Conservation (phyloP, 2,329 filamentous ascomycete genomes). For the Emmonsiellopsis sp. region DNA sequence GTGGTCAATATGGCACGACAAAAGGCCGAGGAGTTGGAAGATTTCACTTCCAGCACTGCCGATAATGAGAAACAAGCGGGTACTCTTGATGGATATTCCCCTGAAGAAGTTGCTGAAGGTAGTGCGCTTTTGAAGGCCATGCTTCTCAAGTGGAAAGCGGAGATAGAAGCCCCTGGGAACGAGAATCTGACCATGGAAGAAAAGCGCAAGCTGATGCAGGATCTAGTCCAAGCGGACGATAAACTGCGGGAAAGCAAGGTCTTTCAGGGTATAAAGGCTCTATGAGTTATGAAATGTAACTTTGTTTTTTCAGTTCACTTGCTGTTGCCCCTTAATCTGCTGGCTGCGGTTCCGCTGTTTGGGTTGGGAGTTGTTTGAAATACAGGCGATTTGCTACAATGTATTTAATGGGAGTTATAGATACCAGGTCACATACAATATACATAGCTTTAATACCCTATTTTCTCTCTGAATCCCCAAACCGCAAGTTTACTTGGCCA, state of each 20-base stretch:
- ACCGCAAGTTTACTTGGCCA: too few relatives aligned
- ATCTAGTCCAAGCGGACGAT: constrained; percentile 65
- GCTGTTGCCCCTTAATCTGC: background rate
- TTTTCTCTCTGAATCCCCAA: too few relatives aligned
- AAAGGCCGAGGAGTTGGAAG: constrained; percentile 95
- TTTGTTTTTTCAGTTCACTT: background rate
- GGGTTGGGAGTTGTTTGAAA: background rate
- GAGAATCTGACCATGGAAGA: constrained; percentile 56
- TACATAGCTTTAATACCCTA: too few relatives aligned
- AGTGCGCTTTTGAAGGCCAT: constrained; percentile 76
- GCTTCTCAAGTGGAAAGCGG: constrained; percentile 73
- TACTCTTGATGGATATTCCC: constrained; percentile 49
- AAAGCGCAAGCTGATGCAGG: constrained; percentile 68
- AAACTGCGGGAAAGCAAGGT: constrained; percentile 50
- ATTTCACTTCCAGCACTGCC: constrained; percentile 50
- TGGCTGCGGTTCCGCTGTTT: background rate
- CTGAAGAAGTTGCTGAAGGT: constrained; percentile 82
- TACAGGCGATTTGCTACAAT: background rate
- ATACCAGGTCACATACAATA: too few relatives aligned
- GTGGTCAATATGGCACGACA: constrained; percentile 98
- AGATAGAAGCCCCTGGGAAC: constrained; percentile 53
- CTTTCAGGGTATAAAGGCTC: constrained; percentile 38
- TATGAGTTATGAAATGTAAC: constrained; percentile 21
- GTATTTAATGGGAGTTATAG: background rate
- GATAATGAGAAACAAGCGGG: constrained; percentile 34